Conservation (phyloP, 306 rosid genomes). For the Rosa multiflora region DNA sequence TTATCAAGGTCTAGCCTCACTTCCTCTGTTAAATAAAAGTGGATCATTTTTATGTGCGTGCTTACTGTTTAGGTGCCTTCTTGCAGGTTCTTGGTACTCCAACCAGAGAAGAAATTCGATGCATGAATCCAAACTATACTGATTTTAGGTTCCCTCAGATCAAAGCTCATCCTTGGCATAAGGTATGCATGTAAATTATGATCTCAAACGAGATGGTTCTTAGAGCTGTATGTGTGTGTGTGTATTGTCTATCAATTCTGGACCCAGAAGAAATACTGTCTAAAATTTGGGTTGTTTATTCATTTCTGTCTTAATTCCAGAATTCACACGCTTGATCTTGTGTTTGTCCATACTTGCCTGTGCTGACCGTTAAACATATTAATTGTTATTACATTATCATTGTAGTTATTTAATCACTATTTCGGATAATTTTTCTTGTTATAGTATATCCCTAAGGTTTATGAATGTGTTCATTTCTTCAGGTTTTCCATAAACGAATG, state of each 20-base stretch:
- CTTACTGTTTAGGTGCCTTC: slow-evolving; percentile 20
- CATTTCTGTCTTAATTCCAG: neutral
- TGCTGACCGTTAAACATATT: neutral
- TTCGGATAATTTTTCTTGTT: too few relatives aligned
- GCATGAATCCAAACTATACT: slow-evolving; percentile 92
- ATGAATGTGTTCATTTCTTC: slow-evolving; percentile 30
- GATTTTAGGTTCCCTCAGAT: slow-evolving; percentile 95
- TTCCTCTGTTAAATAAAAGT: slow-evolving; percentile 24
- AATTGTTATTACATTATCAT: neutral
- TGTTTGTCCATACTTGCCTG: neutral
- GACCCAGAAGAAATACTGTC: neutral
- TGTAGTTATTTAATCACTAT: neutral
- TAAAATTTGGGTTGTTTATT: neutral
- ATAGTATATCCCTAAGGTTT: slow-evolving; percentile 14
- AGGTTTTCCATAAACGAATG: slow-evolving; percentile 94
- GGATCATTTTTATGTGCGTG: slow-evolving; percentile 12
- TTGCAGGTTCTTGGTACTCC: slow-evolving; percentile 97
- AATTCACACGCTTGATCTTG: neutral
- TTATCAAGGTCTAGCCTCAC: slow-evolving; percentile 70
- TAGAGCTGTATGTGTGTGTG: neutral
- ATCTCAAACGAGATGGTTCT: neutral
- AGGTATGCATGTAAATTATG: slow-evolving; percentile 47
- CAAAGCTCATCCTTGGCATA: slow-evolving; percentile 99
- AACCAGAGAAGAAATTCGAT: slow-evolving; percentile 94
- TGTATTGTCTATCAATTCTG: neutral